Base-by-base conservation (phyloP, 2,329 filamentous ascomycete genomes). In the Elsinoe batatas region DNA sequence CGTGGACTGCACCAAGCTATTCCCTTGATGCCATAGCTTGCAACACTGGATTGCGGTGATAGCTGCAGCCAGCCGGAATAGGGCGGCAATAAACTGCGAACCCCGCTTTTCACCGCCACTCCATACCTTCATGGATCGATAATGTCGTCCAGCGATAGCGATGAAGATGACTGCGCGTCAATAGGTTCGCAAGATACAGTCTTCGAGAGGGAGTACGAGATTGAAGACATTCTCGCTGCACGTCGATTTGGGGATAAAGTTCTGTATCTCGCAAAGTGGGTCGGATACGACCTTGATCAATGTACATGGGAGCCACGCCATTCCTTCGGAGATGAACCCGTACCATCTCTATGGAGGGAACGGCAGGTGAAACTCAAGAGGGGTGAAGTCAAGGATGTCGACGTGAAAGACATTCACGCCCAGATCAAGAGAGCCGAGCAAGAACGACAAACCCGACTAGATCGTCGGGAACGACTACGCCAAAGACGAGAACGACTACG, bases 211-310 rank as follows among this genome's bases (percentile, higher is more conserved):
- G 58, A 59, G 8, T 69, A 65, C 53, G 47, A 57, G 11, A 65
- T 69, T 12, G 67, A 69, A 35, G 59, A 57, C 32, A 62, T 69
- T n/a, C 57, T 68, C 3, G 59, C 61, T 20, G 64, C 66, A 22
- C 38, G 59, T 30, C 33, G 51, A 7, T 55, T 59, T 7, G 47
- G 58, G 8, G 54, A 40, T 5, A 38, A 50, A 2, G 36, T 35
- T 17, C 8, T 54, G 12, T 68, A 65, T 51, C 59, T 68, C 7
- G 57, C 67, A 49, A 66, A 67, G 51, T 69, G 67, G 67, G 59
- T 62, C 20, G 64, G 63, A 22, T 69, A 67, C 53, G 57, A 60
- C 4, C 58, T 66, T 0, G 40, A 58, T 8, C 53, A 59, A 12
- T 59, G 60, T 15, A 66, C 63, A 1, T 68, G 66, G 66, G 67